Base-by-base conservation (phyloP, 768 basidiomycete species). In the Tricholomella constricta region DNA sequence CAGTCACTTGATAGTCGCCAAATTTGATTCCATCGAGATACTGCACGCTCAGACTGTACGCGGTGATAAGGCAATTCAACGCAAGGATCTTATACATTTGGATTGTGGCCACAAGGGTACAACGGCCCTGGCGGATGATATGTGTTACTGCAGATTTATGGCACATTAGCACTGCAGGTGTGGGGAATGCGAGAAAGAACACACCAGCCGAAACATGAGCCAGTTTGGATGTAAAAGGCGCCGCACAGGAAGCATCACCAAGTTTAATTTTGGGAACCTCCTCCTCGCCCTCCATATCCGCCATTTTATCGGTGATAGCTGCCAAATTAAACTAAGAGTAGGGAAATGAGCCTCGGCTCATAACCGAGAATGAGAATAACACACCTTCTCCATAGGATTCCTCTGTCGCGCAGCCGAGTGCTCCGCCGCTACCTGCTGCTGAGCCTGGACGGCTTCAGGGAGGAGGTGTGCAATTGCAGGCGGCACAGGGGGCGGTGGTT, bases 11-110 rank as follows among this genome's bases (percentile, higher is more conserved):
- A 68, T 99, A 99, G 68, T 99, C 97, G 12, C 97, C 97, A 70
- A 95, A 98, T 71, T 98, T 98, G 80, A 99, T 98, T 17, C 97
- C 97, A 58, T 98, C 96, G 2, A 99, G 78, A 65, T 99, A 98
- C 69, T 96, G 95, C 26, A 98, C 97, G 60, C 91, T 94, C 55
- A 98, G 77, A 67, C 92, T 95, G 74, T 96, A 98, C n/a, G 97
- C 97, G 3, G 95, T 96, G 71, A 98, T 99, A 36, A 99, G 77
- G 65, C 97, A 98, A 67, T 98, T 99, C 51, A 99, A 75, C 1
- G 96, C 97, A 32, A 99, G 78, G 60, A 99, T 99, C 77, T 98
- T 97, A 84, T 98, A 99, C 97, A 99, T 99, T 73, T 99, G 97
- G 48, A 96, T 89, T 3, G 97, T 99, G 2, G 97, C 97, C 40